Evolutionary conservation across 2,329 filamentous ascomycete genomes (phyloP), one percentile per base, ranked within the genome.

Genomic region (Phyllachora maydis): DNA sequence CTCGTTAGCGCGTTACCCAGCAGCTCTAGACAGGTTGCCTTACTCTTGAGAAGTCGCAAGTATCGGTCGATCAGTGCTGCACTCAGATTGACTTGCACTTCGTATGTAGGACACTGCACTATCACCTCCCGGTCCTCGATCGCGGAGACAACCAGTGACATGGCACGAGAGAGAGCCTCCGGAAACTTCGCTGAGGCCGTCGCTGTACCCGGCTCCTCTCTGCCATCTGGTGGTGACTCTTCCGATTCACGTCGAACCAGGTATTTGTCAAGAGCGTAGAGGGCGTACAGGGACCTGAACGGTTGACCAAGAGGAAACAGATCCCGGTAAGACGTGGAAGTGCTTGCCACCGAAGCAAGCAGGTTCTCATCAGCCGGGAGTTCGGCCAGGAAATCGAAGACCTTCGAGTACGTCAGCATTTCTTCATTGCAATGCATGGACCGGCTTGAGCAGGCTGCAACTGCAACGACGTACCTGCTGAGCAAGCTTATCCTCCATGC

Each of bases 211-310:
- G n/a, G n/a, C 17, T 26, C 29, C 19, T 21, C 30, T 11, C 8
- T 8, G 4, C 10, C 12, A 4, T 15, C 36, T 31, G 19, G 27
- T 35, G 16, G 23, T 36, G 23, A 37, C 40, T 5, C 41, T 35
- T 16, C 38, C 33, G 7, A 35, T 34, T 36, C 47, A 39, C 50
- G 49, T 30, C n/a, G n/a, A n/a, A n/a, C n/a, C 46, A 81, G 54
- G 39, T 70, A 73, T 26, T 67, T 59, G 12, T 56, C 50, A 18
- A 91, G 52, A 1, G 70, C 65, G 37, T 73, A 60, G 1, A 81
- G 47, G 3, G 73, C 72, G 40, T 83, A 90, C 1, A 82, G 54
- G 2, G 68, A 67, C 35, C 73, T 75, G 51, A 69, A 82, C 2
- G 73, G 72, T 28, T 74, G 67, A 1, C 62, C 59, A 2, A 63